A percentile compares a stretch with the other conserved stretches of the same genome.
These are phyloP conservation scores for Salix caprea DNA, from an alignment of 345 rosid species.

Conservation along the genomic window DNA sequence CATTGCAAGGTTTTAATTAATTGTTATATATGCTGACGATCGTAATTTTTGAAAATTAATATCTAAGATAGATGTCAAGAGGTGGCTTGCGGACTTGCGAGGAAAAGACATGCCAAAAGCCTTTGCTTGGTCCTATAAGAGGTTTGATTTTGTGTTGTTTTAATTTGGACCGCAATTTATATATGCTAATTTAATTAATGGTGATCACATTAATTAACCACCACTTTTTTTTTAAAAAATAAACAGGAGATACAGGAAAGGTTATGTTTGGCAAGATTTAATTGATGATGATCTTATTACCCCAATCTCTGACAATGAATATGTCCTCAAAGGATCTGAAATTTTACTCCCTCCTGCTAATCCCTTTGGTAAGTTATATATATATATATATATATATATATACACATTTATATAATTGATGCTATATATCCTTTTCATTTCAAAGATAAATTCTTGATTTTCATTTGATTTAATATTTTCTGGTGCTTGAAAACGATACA, in stretches of 20 bases:
- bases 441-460: background rate
- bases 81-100: constrained; percentile 65
- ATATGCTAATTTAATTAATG: background rate
- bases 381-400: no score
- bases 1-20: no score
- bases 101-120: constrained; percentile 66
- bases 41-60: background rate
- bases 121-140: constrained; percentile 74
- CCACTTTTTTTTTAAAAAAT: no score
- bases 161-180: background rate
- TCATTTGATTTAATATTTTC: background rate
- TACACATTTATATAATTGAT: no score
- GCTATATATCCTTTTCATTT: background rate
- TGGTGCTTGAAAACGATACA: background rate
- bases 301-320: constrained; percentile 68
- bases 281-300: constrained; percentile 66
- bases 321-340: constrained; percentile 68
- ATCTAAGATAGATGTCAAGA: constrained; percentile 54
- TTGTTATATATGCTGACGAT: background rate
- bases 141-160: constrained; percentile 25
- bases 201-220: background rate
- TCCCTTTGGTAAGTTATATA: constrained; percentile 19
- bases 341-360: constrained; percentile 11
- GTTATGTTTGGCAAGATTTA: constrained; percentile 80
- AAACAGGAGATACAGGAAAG: constrained; percentile 57